Evolutionary conservation across 208 protist genomes (phyloP).

Genomic region (Porcisia deanei): DNA sequence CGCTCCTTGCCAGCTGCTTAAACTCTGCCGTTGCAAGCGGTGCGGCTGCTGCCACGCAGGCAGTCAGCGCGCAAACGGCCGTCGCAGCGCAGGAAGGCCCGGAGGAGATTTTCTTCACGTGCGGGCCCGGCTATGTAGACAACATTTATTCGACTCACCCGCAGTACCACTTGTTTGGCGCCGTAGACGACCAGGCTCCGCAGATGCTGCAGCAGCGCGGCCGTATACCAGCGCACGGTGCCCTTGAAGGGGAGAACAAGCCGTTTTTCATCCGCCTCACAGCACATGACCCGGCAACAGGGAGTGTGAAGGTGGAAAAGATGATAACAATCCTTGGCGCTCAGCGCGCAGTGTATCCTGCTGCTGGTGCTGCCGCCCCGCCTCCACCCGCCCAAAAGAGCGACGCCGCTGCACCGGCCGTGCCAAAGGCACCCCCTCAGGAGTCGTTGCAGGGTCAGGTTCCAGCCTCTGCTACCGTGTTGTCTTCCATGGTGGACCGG

Average conservation of each 20-base stretch:
- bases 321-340: slow-evolving; percentile 52
- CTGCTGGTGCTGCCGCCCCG: not conserved
- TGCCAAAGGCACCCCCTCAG: not conserved
- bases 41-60: slow-evolving; percentile 23
- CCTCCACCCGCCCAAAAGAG: not conserved
- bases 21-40: slow-evolving; percentile 25
- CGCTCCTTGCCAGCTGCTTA: slow-evolving; percentile 57
- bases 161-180: slow-evolving; percentile 52
- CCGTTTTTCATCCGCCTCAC: slow-evolving; percentile 65
- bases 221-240: slow-evolving; percentile 45
- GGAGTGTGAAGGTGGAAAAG: slow-evolving; percentile 39
- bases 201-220: slow-evolving; percentile 58
- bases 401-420: not conserved
- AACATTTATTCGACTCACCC: slow-evolving; percentile 67
- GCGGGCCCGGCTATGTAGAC: slow-evolving; percentile 50
- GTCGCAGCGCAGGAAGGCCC: slow-evolving; percentile 2
- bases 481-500: not conserved
- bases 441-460: not conserved
- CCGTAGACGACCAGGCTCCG: slow-evolving; percentile 57
- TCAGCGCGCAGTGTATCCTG: not conserved
- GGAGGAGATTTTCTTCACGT: slow-evolving; percentile 68
- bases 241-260: slow-evolving; percentile 24
- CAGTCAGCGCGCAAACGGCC: slow-evolving; percentile 5
- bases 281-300: slow-evolving; percentile 52
- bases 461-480: not conserved